Evolutionary conservation across 495 filamentous ascomycete genomes (phyloP), one percentile per base, ranked within the genome.

Genomic region (Penicillium arizonense): DNA sequence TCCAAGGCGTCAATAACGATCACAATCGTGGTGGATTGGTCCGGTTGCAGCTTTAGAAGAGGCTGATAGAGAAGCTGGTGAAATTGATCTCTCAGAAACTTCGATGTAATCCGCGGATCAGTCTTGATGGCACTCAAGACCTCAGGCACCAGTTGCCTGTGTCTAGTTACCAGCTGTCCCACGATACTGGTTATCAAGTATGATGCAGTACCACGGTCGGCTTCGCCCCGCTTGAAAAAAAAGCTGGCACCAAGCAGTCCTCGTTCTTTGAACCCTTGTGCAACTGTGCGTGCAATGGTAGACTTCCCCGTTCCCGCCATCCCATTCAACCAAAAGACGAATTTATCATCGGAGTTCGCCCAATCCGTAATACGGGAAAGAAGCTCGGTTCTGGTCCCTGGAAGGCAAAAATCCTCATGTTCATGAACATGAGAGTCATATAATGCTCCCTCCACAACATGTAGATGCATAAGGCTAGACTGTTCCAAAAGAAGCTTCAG

Each of bases 1-100:
- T 80, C 78, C 14, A 82, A 35, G 78, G 23, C 79, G 59, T 82
- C 78, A 45, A 82, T 58, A 8, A 79, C 66, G 26, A 78, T 58
- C 7, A 71, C 33, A 12, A 70, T 41, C n/a, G 16, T 56, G 50
- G 28, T 53, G 14, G 14, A 39, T 45, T 59, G 40, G 18, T 16
- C 26, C 23, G n/a, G 47, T 3, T 36, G 24, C 11, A 54, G 35
- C 3, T 41, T 33, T 20, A 10, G 43, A 3, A 80, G 57, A 18
- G 77, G 73, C 13, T 65, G 30, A 26, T 76, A 47, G 56, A 81
- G 55, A n/a, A 82, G 73, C 55, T 75, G 64, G 16, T 76, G 59
- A 53, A 75, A 80, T 62, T 82, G 78, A 1, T 75, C 64, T 20
- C 53, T 36, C n/a, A 77, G 44, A 14, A 57, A 53, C 47, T 76